These are phyloP conservation scores for Chondrus crispus DNA, from an alignment of 23 red algal species.

Conservation along the genomic window DNA sequence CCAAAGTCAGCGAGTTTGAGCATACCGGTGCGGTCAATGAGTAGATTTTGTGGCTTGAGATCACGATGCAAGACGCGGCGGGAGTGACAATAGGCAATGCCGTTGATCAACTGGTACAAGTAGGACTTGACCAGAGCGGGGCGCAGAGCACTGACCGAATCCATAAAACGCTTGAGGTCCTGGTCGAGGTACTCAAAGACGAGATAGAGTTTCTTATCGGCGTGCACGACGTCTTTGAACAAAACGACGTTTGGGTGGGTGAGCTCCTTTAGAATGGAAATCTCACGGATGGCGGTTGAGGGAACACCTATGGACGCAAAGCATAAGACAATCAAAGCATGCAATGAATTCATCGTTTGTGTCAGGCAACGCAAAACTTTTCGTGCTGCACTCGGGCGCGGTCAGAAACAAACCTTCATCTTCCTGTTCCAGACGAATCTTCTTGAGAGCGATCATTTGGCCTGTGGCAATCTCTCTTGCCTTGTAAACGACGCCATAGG, in stretches of 20 bases:
- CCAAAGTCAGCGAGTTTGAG: slow-evolving; percentile 99
- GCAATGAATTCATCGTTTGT: not conserved
- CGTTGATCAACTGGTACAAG: slow-evolving; percentile 95
- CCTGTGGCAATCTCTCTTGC: slow-evolving; percentile 67
- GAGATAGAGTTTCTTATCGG: slow-evolving; percentile 92
- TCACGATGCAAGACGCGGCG: slow-evolving; percentile 93
- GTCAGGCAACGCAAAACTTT: not conserved
- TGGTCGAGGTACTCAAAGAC: slow-evolving; percentile 99
- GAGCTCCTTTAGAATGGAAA: slow-evolving; percentile 97
- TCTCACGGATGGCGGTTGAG: slow-evolving; percentile 95
- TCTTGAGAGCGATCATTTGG: slow-evolving; percentile 88
- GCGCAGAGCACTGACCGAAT: slow-evolving; percentile 65
- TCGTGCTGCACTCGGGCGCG: not conserved
- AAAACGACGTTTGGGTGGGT: slow-evolving; percentile 92
- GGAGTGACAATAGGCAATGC: slow-evolving; percentile 91
- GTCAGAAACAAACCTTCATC: slow-evolving; percentile 75
- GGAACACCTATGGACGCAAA: slow-evolving; percentile 76
- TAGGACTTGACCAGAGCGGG: slow-evolving; percentile 88
- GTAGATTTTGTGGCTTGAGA: slow-evolving; percentile 97
- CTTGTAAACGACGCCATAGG: slow-evolving; percentile 98
- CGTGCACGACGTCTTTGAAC: slow-evolving; percentile 92
- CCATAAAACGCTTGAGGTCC: slow-evolving; percentile 99
- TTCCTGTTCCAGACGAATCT: slow-evolving; percentile 96
- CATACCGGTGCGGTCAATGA: slow-evolving; percentile 82
- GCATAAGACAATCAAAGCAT: not conserved